Conservation (phyloP, 352 stramenopile genomes). For the Pilasporangium apinafurcum region DNA sequence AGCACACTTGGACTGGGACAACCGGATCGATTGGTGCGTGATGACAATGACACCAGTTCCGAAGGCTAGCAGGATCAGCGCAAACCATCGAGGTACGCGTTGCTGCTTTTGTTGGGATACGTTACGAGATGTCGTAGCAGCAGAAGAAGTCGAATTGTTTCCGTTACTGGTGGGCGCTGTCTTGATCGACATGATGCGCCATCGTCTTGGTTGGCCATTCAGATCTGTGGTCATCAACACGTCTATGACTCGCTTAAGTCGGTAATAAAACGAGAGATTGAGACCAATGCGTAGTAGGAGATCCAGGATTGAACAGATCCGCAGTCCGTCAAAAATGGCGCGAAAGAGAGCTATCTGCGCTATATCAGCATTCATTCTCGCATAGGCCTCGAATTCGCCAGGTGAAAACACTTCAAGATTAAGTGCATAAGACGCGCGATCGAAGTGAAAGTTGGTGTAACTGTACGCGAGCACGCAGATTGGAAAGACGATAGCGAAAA, state of each 20-base stretch:
- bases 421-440: constrained; percentile 12
- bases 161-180: not conserved
- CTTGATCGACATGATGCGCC: not conserved
- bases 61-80: constrained; percentile 10
- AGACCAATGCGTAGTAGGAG: constrained; percentile 21
- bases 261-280: constrained; percentile 27
- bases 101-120: no score
- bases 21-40: constrained; percentile 4
- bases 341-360: constrained; percentile 18
- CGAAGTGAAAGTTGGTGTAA: constrained; percentile 17
- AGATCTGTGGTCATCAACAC: no score
- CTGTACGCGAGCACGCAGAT: constrained; percentile 17
- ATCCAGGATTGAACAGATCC: constrained; percentile 13
- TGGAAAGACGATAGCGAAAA: constrained; percentile 17
- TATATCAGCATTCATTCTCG: constrained; percentile 18
- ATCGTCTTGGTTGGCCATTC: no score
- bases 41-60: constrained; percentile 2
- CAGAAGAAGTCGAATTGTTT: not conserved
- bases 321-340: constrained; percentile 19
- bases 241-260: constrained; percentile 24
- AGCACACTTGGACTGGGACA: constrained; percentile 6
- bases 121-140: no score
- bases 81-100: not conserved
- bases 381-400: constrained; percentile 23
- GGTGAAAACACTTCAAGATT: constrained; percentile 15